These are phyloP conservation scores for Hypoxylon perforatum DNA, from an alignment of 495 filamentous ascomycete species.

Conservation along the genomic window DNA sequence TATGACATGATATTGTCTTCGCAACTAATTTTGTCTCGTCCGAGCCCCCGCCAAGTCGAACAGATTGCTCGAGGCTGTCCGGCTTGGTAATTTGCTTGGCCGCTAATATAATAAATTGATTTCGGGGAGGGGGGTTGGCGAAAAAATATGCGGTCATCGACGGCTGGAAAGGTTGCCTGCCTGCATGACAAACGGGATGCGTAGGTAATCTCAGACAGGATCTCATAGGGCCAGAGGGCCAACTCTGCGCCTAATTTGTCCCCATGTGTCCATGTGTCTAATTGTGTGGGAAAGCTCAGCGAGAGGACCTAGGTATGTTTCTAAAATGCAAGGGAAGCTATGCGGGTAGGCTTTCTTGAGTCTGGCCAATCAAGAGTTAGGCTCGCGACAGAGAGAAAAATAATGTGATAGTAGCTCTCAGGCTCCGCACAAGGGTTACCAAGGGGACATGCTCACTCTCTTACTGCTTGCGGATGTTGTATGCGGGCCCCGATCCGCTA, in stretches of 20 bases:
- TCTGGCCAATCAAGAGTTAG: slow-evolving; percentile 30
- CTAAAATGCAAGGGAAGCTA: slow-evolving; percentile 33
- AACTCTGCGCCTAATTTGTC: no score
- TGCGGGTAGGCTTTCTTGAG: slow-evolving; percentile 13
- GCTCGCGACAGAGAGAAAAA: slow-evolving; percentile 20
- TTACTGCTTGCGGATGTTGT: slow-evolving; percentile 41
- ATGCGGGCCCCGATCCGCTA: slow-evolving; percentile 30
- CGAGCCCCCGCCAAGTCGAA: slow-evolving; percentile 8
- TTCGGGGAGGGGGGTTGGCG: slow-evolving; percentile 2
- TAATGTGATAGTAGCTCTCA: slow-evolving; percentile 12
- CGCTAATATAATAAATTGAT: slow-evolving; percentile 2
- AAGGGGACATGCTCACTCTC: slow-evolving; percentile 14
- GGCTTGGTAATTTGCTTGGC: slow-evolving; percentile 36
- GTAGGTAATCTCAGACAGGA: neutral
- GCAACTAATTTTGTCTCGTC: neutral
- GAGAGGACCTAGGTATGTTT: no score
- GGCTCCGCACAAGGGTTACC: slow-evolving; percentile 12
- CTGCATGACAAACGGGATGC: neutral
- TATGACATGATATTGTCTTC: slow-evolving; percentile 26
- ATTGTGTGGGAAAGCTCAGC: slow-evolving; percentile 19
- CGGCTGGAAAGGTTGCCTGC: slow-evolving; percentile 14
- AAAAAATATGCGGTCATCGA: slow-evolving; percentile 27
- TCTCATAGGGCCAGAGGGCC: no score
- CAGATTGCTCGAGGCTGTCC: slow-evolving; percentile 21
- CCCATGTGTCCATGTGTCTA: slow-evolving; percentile 1